Conservation (phyloP, 495 filamentous ascomycete genomes). For the Neurospora sp. region DNA sequence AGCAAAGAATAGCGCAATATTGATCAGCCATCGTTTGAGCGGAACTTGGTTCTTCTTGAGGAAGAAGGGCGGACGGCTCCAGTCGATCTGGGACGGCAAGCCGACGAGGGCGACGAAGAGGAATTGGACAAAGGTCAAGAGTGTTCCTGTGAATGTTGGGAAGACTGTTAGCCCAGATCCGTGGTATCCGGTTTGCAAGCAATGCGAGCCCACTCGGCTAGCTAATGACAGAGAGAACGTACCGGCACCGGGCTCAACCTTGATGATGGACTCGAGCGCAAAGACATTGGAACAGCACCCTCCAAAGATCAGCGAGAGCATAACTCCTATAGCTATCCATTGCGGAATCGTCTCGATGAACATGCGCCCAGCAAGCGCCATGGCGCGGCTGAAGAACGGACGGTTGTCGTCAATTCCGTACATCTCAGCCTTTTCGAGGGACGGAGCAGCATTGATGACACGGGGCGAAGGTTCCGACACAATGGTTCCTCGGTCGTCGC, state of each 20-base stretch:
- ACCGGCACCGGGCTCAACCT: constrained; percentile 61
- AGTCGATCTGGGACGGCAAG: constrained; percentile 61
- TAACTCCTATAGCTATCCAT: constrained; percentile 57
- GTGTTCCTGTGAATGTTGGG: constrained; percentile 46
- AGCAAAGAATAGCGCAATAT: constrained; percentile 81
- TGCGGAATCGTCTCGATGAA: constrained; percentile 54
- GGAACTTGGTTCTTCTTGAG: constrained; percentile 73
- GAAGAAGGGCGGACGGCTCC: constrained; percentile 50
- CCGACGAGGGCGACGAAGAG: constrained; percentile 68
- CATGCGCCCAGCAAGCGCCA: constrained; percentile 44
- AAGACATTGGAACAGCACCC: constrained; percentile 98
- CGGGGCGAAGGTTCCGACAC: constrained; percentile 28
- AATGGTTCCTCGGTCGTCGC: constrained; percentile 20
- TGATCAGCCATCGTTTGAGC: constrained; percentile 71
- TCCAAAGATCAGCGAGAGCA: constrained; percentile 86
- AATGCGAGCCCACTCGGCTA: neutral
- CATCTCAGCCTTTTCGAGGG: constrained; percentile 45
- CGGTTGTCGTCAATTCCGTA: constrained; percentile 47
- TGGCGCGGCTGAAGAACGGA: constrained; percentile 40
- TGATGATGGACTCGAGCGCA: constrained; percentile 89
- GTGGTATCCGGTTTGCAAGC: constrained; percentile 1
- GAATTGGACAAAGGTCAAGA: constrained; percentile 94
- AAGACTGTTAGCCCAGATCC: neutral
- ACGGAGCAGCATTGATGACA: constrained; percentile 45
- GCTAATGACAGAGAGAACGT: constrained; percentile 9